A percentile compares a stretch with the other conserved stretches of the same genome.
Conservation (phyloP, 306 rosid species). For the Medicago truncatula region MtrunA17r5.0-ANR NC_053045.1:46745501-46746000, state of each 20-base stretch:
- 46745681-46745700: no score
- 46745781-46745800: constrained; percentile 68
- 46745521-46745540: constrained; percentile 76
- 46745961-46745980: constrained; percentile 72
- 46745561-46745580: constrained; percentile 57
- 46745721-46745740: constrained; percentile 9
- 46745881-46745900: constrained; percentile 97
- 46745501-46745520: neutral
- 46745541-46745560: constrained; percentile 90
- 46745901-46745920: constrained; percentile 84
- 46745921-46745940: constrained; percentile 52
- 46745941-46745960: constrained; percentile 75
- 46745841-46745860: constrained; percentile 64
- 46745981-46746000: constrained; percentile 80
- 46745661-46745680: constrained; percentile 57
- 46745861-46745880: constrained; percentile 87
- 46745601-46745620: constrained; percentile 78
- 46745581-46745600: constrained; percentile 87
- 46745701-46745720: neutral
- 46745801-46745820: constrained; percentile 72
- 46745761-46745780: constrained; percentile 82
- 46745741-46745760: constrained; percentile 74
- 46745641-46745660: constrained; percentile 71
- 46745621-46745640: constrained; percentile 64
- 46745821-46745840: constrained; percentile 57